Conservation (phyloP, 345 rosid genomes). For the Corchorus olitorius region DNA sequence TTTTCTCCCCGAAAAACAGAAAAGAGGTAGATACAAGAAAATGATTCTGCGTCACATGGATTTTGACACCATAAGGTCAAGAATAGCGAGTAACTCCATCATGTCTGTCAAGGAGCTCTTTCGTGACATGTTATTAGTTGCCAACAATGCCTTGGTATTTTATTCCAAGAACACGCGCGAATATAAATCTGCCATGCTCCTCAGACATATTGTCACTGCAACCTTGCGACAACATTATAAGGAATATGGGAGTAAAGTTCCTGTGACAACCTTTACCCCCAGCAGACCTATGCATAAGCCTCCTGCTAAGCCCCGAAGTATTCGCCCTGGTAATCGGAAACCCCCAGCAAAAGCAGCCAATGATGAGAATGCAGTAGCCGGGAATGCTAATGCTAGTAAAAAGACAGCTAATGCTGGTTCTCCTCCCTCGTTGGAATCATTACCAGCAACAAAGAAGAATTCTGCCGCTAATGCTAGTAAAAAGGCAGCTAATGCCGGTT, state of each 20-base stretch:
- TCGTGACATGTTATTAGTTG: conserved; percentile 69
- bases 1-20: conserved; percentile 44
- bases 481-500: conserved; percentile 26
- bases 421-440: too few species aligned
- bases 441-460: too few species aligned
- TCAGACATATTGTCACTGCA: conserved; percentile 57
- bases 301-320: conserved; percentile 45
- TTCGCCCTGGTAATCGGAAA: conserved; percentile 32
- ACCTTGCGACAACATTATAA: conserved; percentile 47
- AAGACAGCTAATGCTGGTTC: too few species aligned
- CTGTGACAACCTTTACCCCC: conserved; percentile 25
- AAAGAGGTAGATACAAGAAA: conserved; percentile 87
- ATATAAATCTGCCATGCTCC: conserved; percentile 63
- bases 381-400: conserved; percentile 24
- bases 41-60: conserved; percentile 73
- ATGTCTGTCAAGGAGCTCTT: conserved; percentile 61
- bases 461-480: conserved; percentile 31
- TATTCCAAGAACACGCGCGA: conserved; percentile 82
- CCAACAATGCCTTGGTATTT: conserved; percentile 75
- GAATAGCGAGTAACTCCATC: conserved; percentile 45
- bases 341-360: conserved; percentile 24
- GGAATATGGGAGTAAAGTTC: conserved; percentile 33
- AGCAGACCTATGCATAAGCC: conserved; percentile 33
- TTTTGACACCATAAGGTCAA: conserved; percentile 65
- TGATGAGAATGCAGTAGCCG: conserved; percentile 24